phyloP scores from a whole-genome alignment of 352 stramenopile species.

The Phytophthora quininea region DNA sequence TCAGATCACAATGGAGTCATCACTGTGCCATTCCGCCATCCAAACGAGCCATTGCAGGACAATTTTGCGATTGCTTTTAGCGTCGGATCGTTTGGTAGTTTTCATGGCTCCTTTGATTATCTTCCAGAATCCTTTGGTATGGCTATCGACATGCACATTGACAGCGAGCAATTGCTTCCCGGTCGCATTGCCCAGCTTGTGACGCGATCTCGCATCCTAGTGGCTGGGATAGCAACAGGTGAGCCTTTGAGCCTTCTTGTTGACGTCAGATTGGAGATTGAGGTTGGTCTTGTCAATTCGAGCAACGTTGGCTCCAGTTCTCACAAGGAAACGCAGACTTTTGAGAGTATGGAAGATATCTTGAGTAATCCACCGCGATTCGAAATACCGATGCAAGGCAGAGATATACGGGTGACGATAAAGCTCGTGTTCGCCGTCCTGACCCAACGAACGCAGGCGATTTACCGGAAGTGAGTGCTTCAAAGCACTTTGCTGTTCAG shows the following conservation, averaged over 20 bases:
- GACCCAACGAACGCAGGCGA: slow-evolving; percentile 1
- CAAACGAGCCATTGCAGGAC: slow-evolving; percentile 25
- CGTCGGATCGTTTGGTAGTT: slow-evolving; percentile 44
- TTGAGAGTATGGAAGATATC: slow-evolving; percentile 29
- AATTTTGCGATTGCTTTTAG: slow-evolving; percentile 54
- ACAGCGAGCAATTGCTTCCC: slow-evolving; percentile 58
- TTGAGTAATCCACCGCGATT: slow-evolving; percentile 27
- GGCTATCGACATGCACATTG: slow-evolving; percentile 51
- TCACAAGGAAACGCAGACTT: slow-evolving; percentile 33
- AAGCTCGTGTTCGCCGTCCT: slow-evolving; percentile 19
- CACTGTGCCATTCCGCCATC: slow-evolving; percentile 52
- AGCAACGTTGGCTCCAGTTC: slow-evolving; percentile 32
- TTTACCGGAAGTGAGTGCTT: slow-evolving; percentile 36
- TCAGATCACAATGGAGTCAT: slow-evolving; percentile 39
- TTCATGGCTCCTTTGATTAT: slow-evolving; percentile 50
- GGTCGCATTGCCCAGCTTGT: slow-evolving; percentile 41
- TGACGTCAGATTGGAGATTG: slow-evolving; percentile 32
- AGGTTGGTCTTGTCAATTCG: slow-evolving; percentile 34
- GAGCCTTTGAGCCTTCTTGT: slow-evolving; percentile 25
- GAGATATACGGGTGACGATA: slow-evolving; percentile 29
- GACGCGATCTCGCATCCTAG: slow-evolving; percentile 25
- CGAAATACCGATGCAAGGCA: slow-evolving; percentile 45
- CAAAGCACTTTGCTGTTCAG: slow-evolving; percentile 45
- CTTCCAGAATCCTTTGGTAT: slow-evolving; percentile 39
- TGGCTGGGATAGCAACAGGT: slow-evolving; percentile 28